These are phyloP conservation scores for Sordaria brevicollis DNA, from an alignment of 495 filamentous ascomycete species.

Conservation along the genomic window DNA sequence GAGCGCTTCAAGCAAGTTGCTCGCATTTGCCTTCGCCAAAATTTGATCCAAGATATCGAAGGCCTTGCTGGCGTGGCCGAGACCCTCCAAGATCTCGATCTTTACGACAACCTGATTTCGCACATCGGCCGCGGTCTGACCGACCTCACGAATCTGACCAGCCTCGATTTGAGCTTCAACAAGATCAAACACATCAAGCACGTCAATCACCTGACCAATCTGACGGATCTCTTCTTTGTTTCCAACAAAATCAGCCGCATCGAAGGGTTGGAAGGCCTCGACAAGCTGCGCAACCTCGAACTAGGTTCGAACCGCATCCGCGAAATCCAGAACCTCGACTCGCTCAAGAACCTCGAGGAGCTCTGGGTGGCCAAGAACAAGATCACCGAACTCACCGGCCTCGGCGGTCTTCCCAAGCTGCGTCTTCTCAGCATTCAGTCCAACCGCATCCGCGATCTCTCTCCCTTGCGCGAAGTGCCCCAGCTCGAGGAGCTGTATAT, in stretches of 20 bases:
- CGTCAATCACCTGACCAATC: conserved; percentile 62
- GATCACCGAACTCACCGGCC: conserved; percentile 70
- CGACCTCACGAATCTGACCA: conserved; percentile 59
- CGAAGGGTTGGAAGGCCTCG: conserved; percentile 70
- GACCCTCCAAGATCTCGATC: conserved; percentile 72
- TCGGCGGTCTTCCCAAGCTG: conserved; percentile 64
- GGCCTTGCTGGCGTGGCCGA: conserved; percentile 51
- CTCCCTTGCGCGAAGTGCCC: conserved; percentile 60
- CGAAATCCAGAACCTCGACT: conserved; percentile 80
- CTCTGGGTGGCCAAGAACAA: conserved; percentile 99
- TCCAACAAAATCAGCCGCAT: conserved; percentile 88
- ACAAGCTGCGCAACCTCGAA: conserved; percentile 70
- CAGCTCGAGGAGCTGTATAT: conserved; percentile 93
- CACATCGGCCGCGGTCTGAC: conserved; percentile 73
- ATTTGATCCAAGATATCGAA: conserved; percentile 71
- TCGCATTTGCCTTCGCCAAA: conserved; percentile 89
- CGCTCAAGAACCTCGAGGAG: conserved; percentile 63
- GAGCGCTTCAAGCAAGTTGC: conserved; percentile 71
- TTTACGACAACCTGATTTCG: conserved; percentile 95
- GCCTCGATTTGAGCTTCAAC: conserved; percentile 91
- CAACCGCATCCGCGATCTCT: conserved; percentile 78
- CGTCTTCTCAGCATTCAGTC: conserved; percentile 93
- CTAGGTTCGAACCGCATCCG: conserved; percentile 85
- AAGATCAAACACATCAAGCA: conserved; percentile 98
- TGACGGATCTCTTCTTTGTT: conserved; percentile 85